Evolutionary conservation across 129 eudicot genomes (phyloP).

Genomic region (Chrysanthemum seticuspe): DNA sequence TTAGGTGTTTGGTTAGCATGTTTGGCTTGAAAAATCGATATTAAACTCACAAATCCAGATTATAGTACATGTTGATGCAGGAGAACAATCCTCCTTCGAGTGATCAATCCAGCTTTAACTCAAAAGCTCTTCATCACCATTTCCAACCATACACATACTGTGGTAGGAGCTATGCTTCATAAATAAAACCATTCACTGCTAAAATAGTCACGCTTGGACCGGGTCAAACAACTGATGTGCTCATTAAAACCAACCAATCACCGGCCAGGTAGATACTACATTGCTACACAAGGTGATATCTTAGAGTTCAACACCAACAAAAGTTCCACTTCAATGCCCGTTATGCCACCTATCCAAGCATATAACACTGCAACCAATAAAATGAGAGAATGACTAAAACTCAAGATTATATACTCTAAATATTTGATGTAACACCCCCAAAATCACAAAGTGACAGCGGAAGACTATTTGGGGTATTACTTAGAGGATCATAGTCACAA

Average conservation of each 20-base stretch:
- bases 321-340: background rate
- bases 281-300: background rate
- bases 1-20: no score
- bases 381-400: no score
- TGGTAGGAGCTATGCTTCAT: background rate
- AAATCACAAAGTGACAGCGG: no score
- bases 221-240: slow-evolving; percentile 4
- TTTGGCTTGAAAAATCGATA: no score
- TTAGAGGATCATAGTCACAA: no score
- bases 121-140: background rate
- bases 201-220: slow-evolving; percentile 5
- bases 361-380: background rate
- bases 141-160: background rate
- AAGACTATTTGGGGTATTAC: no score
- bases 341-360: background rate
- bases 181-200: slow-evolving; percentile 10
- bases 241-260: background rate
- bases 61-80: no score
- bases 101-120: background rate
- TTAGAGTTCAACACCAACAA: background rate
- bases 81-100: background rate
- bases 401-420: no score
- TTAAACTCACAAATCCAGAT: no score
- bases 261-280: background rate
- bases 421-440: no score